Percentiles rank a stretch among this genome's conserved stretches.
phyloP scores from a whole-genome alignment of 2,329 filamentous ascomycete species.

The Stemphylium lycopersici region DNA sequence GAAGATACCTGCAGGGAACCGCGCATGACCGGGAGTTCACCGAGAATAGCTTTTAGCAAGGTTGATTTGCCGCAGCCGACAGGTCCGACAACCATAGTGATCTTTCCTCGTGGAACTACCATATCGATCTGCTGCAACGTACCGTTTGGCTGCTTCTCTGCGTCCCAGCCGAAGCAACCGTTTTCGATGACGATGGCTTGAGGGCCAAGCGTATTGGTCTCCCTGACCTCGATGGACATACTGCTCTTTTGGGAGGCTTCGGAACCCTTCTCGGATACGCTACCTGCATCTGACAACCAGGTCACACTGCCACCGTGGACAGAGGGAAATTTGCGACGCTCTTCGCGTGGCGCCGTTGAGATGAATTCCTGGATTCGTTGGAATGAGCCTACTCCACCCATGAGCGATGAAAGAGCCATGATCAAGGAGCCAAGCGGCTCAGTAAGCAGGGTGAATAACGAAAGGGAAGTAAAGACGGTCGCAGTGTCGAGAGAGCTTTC shows the following conservation, averaged over 20 bases:
- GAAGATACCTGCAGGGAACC: conserved; percentile 41
- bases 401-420: conserved; percentile 53
- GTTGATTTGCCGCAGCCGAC: conserved; percentile 62
- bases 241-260: conserved; percentile 33
- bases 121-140: conserved; percentile 52
- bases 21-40: conserved; percentile 42
- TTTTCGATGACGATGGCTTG: conserved; percentile 51
- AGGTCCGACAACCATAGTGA: conserved; percentile 58
- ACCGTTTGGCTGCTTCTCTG: conserved; percentile 45
- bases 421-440: conserved; percentile 56
- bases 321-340: conserved; percentile 32
- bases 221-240: conserved; percentile 26
- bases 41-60: conserved; percentile 46
- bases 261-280: conserved; percentile 35
- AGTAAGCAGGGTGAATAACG: conserved; percentile 54
- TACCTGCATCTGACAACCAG: conserved; percentile 25
- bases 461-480: conserved; percentile 55
- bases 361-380: conserved; percentile 56
- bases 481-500: conserved; percentile 48
- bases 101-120: conserved; percentile 50
- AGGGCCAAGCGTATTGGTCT: conserved; percentile 24
- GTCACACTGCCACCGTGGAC: conserved; percentile 25
- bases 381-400: conserved; percentile 55
- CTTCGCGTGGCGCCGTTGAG: conserved; percentile 28
- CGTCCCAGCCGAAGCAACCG: conserved; percentile 57